phyloP scores from a whole-genome alignment of 768 basidiomycete species.

The Russula dissimulans region DNA sequence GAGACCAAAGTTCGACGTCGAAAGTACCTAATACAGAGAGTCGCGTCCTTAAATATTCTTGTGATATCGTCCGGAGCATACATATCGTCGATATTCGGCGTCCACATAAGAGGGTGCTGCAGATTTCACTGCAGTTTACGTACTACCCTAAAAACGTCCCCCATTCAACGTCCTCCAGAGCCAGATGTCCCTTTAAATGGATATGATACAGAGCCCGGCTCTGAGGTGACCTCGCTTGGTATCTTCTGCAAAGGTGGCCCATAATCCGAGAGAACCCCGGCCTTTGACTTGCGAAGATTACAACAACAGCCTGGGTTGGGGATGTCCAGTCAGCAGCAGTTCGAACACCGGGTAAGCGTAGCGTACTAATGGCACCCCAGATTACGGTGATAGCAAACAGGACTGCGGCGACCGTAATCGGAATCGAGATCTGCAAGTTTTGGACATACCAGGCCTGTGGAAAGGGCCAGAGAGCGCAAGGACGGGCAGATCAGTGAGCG shows the following conservation, averaged over 20 bases:
- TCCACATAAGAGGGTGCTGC: not conserved
- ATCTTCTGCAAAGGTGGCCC: not conserved
- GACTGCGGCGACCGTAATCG: conserved; percentile 64
- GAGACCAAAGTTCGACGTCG: conserved; percentile 45
- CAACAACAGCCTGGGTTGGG: conserved; percentile 3
- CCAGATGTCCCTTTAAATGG: not conserved
- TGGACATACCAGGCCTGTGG: conserved; percentile 60
- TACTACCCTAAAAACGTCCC: not conserved
- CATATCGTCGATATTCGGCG: not conserved
- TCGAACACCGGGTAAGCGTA: not conserved
- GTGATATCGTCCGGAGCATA: not conserved
- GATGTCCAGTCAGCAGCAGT: not conserved
- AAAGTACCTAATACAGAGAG: conserved; percentile 8
- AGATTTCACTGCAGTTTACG: not conserved
- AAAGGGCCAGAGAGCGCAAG: not conserved
- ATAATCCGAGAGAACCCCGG: not conserved
- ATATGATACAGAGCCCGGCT: not conserved
- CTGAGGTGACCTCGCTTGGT: not conserved
- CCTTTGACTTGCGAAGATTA: not conserved
- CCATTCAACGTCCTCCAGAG: not conserved
- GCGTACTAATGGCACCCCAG: conserved; percentile 34
- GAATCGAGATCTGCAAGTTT: conserved; percentile 73
- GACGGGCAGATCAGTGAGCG: not conserved
- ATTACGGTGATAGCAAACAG: conserved; percentile 52
- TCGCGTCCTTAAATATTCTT: not conserved